Evolutionary conservation across 129 eudicot genomes (phyloP), one percentile per base, ranked within the genome.

Genomic region (carrot (Daucus carota)): DNA sequence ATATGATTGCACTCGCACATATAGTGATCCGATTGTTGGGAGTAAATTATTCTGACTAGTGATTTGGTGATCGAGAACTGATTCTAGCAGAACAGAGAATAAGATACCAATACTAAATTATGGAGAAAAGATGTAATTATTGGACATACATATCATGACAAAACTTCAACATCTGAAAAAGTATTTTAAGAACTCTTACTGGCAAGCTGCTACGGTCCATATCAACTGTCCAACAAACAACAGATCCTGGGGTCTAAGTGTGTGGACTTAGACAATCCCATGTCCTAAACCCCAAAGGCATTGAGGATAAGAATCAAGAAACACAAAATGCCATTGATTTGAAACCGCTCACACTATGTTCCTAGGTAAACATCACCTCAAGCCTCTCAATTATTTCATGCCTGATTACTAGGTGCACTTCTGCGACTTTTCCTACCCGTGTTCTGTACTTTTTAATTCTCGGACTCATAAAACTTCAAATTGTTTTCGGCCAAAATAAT

Each of bases 161-260:
- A 70, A 70, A 40, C 50, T 22, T 38, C 47, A 32, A 71, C 57
- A 71, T 71, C 57, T 43, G 57, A 71, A 43, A 71, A 71, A 43
- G 75, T 41, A 43, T 12, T 57, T 20, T 41, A 40, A 70, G 33
- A 38, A 38, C 9, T 70, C 24, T 24, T 40, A 28, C 65, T n/a
- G 65, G 65, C 15, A 57, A 57, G 31, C 65, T 70, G 4, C 34
- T 41, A 40, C 50, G 41, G 74, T 70, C 18, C 18, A 41, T n/a
- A 24, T 70, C 74, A 70, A 40, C 32, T 11, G 48, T 40, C 73
- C 47, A 69, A 40, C 47, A 22, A 36, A 11, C 31, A 40, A 40
- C 43, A 57, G 65, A 54, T 7, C 29, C 65, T 57, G n/a, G n/a
- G 75, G 54, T 71, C 52, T 47, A 42, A 57, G 24, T 71, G 57